phyloP scores from a whole-genome alignment of 768 basidiomycete species.

The Boletus tomentosulus region DNA sequence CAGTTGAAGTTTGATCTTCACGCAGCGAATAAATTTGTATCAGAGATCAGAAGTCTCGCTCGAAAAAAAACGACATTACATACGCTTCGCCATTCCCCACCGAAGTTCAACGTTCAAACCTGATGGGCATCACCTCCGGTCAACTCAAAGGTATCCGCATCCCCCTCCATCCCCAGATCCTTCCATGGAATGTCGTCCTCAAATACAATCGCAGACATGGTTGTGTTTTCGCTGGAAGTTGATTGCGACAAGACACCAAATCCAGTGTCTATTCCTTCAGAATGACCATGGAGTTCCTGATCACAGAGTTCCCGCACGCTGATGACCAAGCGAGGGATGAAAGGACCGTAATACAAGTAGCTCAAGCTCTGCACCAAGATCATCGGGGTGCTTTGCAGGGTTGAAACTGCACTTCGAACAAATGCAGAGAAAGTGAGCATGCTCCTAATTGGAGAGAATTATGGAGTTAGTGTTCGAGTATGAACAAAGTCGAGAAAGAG shows the following conservation, averaged over 20 bases:
- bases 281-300: neutral
- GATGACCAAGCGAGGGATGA: neutral
- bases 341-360: neutral
- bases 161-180: neutral
- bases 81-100: neutral
- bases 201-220: neutral
- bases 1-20: neutral
- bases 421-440: neutral
- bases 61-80: neutral
- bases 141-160: neutral
- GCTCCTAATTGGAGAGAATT: neutral
- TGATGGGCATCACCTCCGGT: neutral
- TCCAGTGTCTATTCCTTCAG: neutral
- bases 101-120: neutral
- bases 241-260: neutral
- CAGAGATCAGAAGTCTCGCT: neutral
- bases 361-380: neutral
- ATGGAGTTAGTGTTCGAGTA: neutral
- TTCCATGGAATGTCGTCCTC: neutral
- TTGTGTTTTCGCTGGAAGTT: neutral
- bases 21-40: neutral
- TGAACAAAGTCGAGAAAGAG: neutral
- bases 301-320: neutral
- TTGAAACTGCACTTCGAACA: neutral
- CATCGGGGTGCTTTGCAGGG: neutral